A percentile compares a stretch with the other conserved stretches of the same genome.
Conservation (phyloP, 495 filamentous ascomycete species). For the Aspergillus baeticus region DNA sequence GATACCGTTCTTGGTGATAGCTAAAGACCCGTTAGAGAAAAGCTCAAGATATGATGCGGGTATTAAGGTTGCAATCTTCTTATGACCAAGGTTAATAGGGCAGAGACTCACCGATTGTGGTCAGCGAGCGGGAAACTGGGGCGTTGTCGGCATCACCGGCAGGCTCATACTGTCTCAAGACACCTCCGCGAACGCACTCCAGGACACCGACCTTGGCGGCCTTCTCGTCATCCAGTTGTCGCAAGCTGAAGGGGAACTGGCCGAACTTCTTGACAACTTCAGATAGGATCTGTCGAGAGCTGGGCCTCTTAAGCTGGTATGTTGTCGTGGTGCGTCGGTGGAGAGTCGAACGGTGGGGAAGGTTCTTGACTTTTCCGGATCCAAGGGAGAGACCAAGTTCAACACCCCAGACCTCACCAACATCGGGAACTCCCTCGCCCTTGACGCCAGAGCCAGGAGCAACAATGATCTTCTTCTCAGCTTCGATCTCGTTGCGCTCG, state of each 20-base stretch:
- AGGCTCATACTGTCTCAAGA: constrained; percentile 92
- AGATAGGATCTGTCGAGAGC: constrained; percentile 83
- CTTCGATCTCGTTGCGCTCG: constrained; percentile 95
- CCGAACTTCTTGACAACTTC: constrained; percentile 97
- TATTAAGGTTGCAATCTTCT: not conserved
- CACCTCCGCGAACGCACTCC: constrained; percentile 88
- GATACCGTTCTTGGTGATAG: constrained; percentile 96
- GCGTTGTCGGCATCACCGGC: constrained; percentile 86
- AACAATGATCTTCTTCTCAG: constrained; percentile 96
- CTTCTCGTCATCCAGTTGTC: constrained; percentile 95
- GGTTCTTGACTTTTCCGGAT: constrained; percentile 88
- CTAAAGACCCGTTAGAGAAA: constrained; percentile 45
- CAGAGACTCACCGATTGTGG: constrained; percentile 75
- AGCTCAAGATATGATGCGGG: constrained; percentile 12
- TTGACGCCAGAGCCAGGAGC: constrained; percentile 80
- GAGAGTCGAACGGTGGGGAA: constrained; percentile 82
- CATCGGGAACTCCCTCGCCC: constrained; percentile 85
- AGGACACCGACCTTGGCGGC: constrained; percentile 94
- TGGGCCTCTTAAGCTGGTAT: constrained; percentile 86
- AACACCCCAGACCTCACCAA: constrained; percentile 97
- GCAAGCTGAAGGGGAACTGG: constrained; percentile 94
- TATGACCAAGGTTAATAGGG: not conserved
- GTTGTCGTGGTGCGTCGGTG: constrained; percentile 90
- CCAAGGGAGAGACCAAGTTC: constrained; percentile 91
- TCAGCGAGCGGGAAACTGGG: constrained; percentile 80